Percentiles rank a stretch among this genome's conserved stretches.
Conservation (phyloP, 1,284 basidiomycete species). For the Cutaneotrichosporon dermatis region DNA sequence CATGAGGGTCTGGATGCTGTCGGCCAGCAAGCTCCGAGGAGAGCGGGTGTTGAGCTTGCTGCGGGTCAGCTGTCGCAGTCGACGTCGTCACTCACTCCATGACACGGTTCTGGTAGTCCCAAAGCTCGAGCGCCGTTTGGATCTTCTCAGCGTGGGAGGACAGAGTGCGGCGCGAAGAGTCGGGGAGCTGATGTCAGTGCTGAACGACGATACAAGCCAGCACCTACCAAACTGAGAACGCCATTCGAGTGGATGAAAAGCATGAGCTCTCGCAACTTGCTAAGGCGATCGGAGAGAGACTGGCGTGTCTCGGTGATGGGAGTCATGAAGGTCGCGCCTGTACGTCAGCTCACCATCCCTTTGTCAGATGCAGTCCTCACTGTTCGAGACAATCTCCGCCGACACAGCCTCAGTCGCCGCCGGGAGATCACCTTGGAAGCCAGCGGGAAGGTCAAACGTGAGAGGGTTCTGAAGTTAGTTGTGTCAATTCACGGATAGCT, state of each 20-base stretch:
- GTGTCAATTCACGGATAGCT: background rate
- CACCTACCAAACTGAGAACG: slow-evolving; percentile 63
- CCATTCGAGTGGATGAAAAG: slow-evolving; percentile 81
- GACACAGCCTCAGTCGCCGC: slow-evolving; percentile 52
- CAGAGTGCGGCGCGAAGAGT: slow-evolving; percentile 67
- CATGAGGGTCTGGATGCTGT: slow-evolving; percentile 46
- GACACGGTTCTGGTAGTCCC: slow-evolving; percentile 67
- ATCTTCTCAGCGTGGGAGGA: slow-evolving; percentile 85
- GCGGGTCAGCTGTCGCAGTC: background rate
- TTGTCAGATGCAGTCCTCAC: slow-evolving; percentile 22
- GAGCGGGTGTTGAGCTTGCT: slow-evolving; percentile 33
- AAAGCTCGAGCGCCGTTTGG: slow-evolving; percentile 74
- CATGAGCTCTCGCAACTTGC: slow-evolving; percentile 74
- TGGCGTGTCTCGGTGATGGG: slow-evolving; percentile 73
- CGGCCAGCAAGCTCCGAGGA: slow-evolving; percentile 45
- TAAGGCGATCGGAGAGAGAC: slow-evolving; percentile 71
- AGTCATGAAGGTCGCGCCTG: slow-evolving; percentile 68
- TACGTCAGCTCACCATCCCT: too few relatives aligned
- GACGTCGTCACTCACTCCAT: slow-evolving; percentile 40
- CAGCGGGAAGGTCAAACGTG: slow-evolving; percentile 51
- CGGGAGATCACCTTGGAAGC: slow-evolving; percentile 52
- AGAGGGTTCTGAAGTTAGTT: slow-evolving; percentile 51
- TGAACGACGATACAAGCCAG: background rate
- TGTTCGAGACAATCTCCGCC: slow-evolving; percentile 48
- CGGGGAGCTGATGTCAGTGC: slow-evolving; percentile 62